A percentile compares a stretch with the other conserved stretches of the same genome.
These are phyloP conservation scores for Geotrichum ghanense DNA, from an alignment of 805 yeast species.

Conservation along the genomic window DNA sequence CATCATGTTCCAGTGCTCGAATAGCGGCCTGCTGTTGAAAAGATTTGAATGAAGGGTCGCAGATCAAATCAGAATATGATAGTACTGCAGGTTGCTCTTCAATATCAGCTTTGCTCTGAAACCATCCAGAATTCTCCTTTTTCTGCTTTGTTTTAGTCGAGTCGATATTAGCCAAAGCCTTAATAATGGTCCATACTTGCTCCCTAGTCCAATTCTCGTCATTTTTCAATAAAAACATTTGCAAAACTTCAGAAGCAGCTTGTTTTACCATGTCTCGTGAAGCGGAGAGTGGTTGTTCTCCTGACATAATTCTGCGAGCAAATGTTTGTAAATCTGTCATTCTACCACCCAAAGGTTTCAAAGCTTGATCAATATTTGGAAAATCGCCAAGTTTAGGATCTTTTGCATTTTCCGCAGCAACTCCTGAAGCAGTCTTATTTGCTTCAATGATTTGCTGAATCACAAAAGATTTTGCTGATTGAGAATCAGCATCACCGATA, in stretches of 20 bases:
- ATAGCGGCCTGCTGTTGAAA: constrained; percentile 40
- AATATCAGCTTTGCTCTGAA: not conserved
- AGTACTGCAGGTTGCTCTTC: not conserved
- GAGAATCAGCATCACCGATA: constrained; percentile 70
- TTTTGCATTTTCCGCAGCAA: constrained; percentile 7
- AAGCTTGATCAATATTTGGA: constrained; percentile 38
- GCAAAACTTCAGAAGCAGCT: constrained; percentile 79
- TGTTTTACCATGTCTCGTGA: constrained; percentile 69
- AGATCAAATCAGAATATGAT: constrained; percentile 15
- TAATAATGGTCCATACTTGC: constrained; percentile 81
- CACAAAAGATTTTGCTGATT: constrained; percentile 62
- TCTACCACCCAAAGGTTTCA: constrained; percentile 84
- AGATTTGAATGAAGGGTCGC: constrained; percentile 26
- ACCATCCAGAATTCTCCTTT: not conserved
- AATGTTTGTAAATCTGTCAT: constrained; percentile 88
- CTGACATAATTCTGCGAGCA: constrained; percentile 76
- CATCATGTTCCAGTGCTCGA: constrained; percentile 65
- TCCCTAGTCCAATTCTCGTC: constrained; percentile 49
- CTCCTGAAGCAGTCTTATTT: constrained; percentile 3
- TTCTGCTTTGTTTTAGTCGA: not conserved
- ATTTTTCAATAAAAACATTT: constrained; percentile 43
- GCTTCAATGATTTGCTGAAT: constrained; percentile 2
- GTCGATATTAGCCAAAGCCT: constrained; percentile 37
- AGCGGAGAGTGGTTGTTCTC: constrained; percentile 74
- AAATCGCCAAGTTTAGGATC: constrained; percentile 3